Percentiles rank a stretch among this genome's conserved stretches.
These are phyloP conservation scores for Entonaema liquescens DNA, from an alignment of 495 filamentous ascomycete species.

Conservation along the genomic window DNA sequence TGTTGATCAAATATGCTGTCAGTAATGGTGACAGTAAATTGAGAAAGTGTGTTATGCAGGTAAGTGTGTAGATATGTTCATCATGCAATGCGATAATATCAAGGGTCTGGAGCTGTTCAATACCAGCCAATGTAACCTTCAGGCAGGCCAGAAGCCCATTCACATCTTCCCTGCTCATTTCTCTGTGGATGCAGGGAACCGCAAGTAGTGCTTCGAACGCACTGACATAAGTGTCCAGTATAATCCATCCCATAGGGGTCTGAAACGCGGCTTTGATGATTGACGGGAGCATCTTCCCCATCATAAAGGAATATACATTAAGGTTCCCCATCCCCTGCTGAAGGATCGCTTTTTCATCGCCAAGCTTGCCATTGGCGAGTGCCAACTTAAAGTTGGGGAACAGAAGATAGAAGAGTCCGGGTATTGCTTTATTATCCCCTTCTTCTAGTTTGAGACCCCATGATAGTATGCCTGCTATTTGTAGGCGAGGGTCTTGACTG, in stretches of 20 bases:
- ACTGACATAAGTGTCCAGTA: constrained; percentile 51
- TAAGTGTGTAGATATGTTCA: constrained; percentile 32
- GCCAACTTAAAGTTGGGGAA: constrained; percentile 61
- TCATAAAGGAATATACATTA: constrained; percentile 54
- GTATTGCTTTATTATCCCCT: constrained; percentile 50
- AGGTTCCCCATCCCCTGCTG: constrained; percentile 50
- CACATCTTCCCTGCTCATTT: constrained; percentile 41
- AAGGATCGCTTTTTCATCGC: constrained; percentile 51
- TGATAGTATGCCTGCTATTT: constrained; percentile 57
- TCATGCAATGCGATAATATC: constrained; percentile 4
- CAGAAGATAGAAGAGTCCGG: constrained; percentile 60
- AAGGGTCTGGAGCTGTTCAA: constrained; percentile 17
- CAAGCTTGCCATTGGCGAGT: constrained; percentile 51
- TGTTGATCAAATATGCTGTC: constrained; percentile 39
- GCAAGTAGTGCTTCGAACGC: constrained; percentile 44
- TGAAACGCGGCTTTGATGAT: constrained; percentile 44
- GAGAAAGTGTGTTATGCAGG: constrained; percentile 28
- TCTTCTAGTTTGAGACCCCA: constrained; percentile 58
- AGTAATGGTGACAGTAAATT: constrained; percentile 42
- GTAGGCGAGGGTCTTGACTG: constrained; percentile 58
- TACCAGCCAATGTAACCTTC: constrained; percentile 20
- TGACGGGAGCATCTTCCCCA: constrained; percentile 55
- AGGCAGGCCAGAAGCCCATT: constrained; percentile 36
- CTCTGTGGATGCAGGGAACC: constrained; percentile 37
- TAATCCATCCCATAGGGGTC: constrained; percentile 42